Base-by-base conservation (phyloP, 2,329 filamentous ascomycete species). In the Lecanicillium sp. region DNA sequence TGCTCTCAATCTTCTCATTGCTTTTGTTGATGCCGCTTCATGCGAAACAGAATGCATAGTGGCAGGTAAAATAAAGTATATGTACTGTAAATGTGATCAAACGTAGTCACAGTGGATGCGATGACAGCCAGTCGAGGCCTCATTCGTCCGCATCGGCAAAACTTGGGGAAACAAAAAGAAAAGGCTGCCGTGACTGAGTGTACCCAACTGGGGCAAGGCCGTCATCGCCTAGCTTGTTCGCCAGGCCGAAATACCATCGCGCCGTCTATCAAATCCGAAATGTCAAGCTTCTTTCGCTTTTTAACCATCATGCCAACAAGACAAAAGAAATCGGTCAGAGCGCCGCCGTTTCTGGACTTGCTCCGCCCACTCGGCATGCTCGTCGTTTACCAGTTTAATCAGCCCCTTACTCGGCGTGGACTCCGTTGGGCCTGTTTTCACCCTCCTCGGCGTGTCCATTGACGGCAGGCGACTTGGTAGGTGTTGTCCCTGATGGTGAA, bases 401-500 rank as follows among this genome's bases (percentile, higher is more conserved):
- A 8, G 33, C 33, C 20, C 28, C 34, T 17, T 39, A 38, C 35
- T 49, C 49, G 27, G 42, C 35, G 43, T 58, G 52, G n/a, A 52
- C 49, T 19, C 56, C 56, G 34, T 58, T 58, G 2, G 46, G 48
- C 35, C 49, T 43, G 9, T 51, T 43, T 22, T 43, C 22, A 25
- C 11, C 39, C 11, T 48, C 45, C 22, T 42, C 38, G 19, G 49
- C 20, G n/a, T 38, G 45, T 16, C 53, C 49, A 30, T 55, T 55
- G 29, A 42, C 32, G 44, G 46, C 18, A 47, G 33, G 33, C 12
- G 37, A 27, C 27, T 33, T 22, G 19, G 33, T 28, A 17, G 18
- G 16, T 3, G 16, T 16, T 6, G 9, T 38, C 43, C 15, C 52
- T 5, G 58, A 55, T 18, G 62, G 62, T 11, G 61, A 57, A 45